Evolutionary conservation across 2,329 filamentous ascomycete species (phyloP), one percentile per base, ranked within the genome.

Genomic region (Ascochyta clinopodiicola): DNA sequence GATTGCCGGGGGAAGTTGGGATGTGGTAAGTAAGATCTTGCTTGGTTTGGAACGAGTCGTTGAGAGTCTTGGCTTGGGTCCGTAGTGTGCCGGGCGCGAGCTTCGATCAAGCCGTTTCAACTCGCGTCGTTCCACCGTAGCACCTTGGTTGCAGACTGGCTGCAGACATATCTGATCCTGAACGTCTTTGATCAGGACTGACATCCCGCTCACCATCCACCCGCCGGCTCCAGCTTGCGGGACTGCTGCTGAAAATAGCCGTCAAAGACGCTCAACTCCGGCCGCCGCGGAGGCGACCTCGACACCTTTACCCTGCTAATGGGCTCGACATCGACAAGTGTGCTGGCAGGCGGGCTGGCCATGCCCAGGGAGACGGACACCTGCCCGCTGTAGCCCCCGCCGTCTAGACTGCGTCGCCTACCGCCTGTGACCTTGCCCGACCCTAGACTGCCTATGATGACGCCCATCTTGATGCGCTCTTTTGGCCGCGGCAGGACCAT

Each of bases 241-340:
- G 67, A 62, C 55, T 75, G 71, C 38, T 70, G 67, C 51, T 72
- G 65, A 37, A 74, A 75, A 54, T 73, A 75, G 1, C 70, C 71
- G 47, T 75, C 72, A 39, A 74, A 73, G 1, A 72, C 66, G 45
- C 70, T 74, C 38, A 74, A 25, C 47, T 74, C 71, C 1, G 72
- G 70, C 29, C 68, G 66, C 2, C 63, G 62, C 6, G 60, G 29
- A 4, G 27, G 53, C 29, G 42, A 29, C n/a, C 47, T 38, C 6
- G 45, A 34, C 2, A 43, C 38, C 6, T 15, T 12, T 1, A 44
- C 10, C 9, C 43, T 42, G 39, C 51, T 17, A 34, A 51, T 24
- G 15, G 59, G 37, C 47, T 57, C 35, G 44, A 67, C 12, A 56
- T 66, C 62, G 24, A 67, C 59, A 10, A 66, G 44, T 8, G 60